phyloP scores from a whole-genome alignment of 129 eudicot genomes.

The Tanacetum coccineum region DNA sequence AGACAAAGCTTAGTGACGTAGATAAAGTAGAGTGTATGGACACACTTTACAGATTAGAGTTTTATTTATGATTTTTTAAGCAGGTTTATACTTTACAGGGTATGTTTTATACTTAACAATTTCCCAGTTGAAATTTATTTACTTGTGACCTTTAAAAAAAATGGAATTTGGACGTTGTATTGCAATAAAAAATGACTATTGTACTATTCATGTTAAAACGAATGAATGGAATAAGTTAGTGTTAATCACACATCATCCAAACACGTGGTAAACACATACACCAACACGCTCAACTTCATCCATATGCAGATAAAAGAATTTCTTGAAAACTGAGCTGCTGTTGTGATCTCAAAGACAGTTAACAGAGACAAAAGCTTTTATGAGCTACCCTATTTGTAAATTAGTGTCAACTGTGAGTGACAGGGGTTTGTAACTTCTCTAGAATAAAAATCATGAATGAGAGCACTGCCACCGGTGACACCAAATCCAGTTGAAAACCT shows the following conservation, averaged over 20 bases:
- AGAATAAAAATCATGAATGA: conserved; percentile 80
- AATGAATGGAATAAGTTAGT: background rate
- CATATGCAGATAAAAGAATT: conserved; percentile 76
- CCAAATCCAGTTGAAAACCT: conserved; percentile 99
- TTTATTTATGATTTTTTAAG: background rate
- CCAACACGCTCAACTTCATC: conserved; percentile 88
- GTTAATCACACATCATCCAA: no score
- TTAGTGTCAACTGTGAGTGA: conserved; percentile 81
- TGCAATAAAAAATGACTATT: no score
- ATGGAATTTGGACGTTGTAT: no score
- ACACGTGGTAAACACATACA: conserved; percentile 69
- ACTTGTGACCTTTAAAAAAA: background rate
- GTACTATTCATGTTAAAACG: background rate
- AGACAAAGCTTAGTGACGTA: no score
- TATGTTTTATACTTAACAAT: background rate
- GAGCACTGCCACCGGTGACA: conserved; percentile 80
- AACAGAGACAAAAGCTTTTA: conserved; percentile 72
- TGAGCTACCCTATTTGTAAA: conserved; percentile 67
- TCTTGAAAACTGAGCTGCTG: conserved; percentile 97
- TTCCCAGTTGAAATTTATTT: background rate
- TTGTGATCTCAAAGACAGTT: conserved; percentile 78
- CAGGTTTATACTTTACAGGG: background rate
- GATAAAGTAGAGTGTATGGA: no score
- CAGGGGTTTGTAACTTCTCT: conserved; percentile 75
- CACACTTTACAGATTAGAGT: no score